A percentile compares a stretch with the other conserved stretches of the same genome.
phyloP scores from a whole-genome alignment of 2,329 filamentous ascomycete species.

The Ascochyta lentis region DNA sequence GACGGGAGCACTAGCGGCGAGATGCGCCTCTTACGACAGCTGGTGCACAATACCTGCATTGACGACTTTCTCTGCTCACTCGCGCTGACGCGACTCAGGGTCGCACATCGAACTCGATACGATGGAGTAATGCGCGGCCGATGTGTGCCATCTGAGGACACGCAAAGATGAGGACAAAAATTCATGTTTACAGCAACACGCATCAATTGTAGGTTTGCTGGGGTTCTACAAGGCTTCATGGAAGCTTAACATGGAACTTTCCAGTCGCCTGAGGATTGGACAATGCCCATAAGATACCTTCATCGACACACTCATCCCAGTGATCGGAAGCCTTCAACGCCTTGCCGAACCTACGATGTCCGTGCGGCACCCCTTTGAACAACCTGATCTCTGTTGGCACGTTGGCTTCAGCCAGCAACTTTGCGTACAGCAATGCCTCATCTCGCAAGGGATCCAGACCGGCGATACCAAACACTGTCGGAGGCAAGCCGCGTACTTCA shows the following conservation, averaged over 20 bases:
- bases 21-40: neutral
- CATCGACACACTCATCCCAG: constrained; percentile 54
- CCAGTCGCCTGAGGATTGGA: constrained; percentile 42
- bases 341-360: constrained; percentile 56
- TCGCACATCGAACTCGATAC: no score
- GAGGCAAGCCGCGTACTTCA: constrained; percentile 53
- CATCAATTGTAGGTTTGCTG: no score
- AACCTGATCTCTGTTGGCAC: constrained; percentile 58
- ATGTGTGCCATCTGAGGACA: no score
- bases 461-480: constrained; percentile 58
- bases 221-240: neutral
- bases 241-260: constrained; percentile 45
- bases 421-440: constrained; percentile 57
- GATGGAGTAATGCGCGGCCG: no score
- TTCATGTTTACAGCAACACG: no score
- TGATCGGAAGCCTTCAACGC: constrained; percentile 49
- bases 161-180: no score
- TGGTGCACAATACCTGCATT: neutral
- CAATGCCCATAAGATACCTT: constrained; percentile 55
- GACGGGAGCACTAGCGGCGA: neutral
- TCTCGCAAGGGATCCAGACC: constrained; percentile 59
- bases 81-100: no score
- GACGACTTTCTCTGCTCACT: neutral
- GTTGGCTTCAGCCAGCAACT: constrained; percentile 52
- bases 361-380: constrained; percentile 62